Conservation (phyloP, 768 basidiomycete genomes). For the Agaricus blazei region DNA sequence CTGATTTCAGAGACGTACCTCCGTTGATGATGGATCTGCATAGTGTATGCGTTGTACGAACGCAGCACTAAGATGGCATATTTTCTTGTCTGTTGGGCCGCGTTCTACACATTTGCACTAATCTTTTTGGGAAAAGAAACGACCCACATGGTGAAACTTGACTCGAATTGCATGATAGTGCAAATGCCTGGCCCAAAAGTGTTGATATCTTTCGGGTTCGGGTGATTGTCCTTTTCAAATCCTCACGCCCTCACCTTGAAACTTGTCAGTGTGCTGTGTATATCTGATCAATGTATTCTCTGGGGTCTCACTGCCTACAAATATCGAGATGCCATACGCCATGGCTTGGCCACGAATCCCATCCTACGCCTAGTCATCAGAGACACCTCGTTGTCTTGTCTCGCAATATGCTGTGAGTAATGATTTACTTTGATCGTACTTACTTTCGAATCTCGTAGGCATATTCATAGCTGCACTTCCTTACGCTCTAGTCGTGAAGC, state of each 20-base stretch:
- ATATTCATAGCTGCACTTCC: neutral
- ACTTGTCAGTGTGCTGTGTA: neutral
- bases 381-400: neutral
- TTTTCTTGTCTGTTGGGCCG: neutral
- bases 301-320: conserved; percentile 1
- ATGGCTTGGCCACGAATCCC: conserved; percentile 1
- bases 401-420: neutral
- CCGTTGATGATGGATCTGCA: neutral
- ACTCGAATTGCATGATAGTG: neutral
- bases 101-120: neutral
- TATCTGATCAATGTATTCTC: neutral
- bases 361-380: conserved; percentile 1
- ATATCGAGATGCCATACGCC: neutral
- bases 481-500: neutral
- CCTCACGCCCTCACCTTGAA: neutral
- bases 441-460: neutral
- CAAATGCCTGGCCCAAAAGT: neutral
- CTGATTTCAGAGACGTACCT: neutral
- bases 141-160: neutral
- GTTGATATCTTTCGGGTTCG: neutral
- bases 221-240: neutral
- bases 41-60: neutral
- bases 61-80: neutral
- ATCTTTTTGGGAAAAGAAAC: neutral
- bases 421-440: neutral